Conservation (phyloP, 164 flowering plant genomes). For the Liriodendron chinense region DNA sequence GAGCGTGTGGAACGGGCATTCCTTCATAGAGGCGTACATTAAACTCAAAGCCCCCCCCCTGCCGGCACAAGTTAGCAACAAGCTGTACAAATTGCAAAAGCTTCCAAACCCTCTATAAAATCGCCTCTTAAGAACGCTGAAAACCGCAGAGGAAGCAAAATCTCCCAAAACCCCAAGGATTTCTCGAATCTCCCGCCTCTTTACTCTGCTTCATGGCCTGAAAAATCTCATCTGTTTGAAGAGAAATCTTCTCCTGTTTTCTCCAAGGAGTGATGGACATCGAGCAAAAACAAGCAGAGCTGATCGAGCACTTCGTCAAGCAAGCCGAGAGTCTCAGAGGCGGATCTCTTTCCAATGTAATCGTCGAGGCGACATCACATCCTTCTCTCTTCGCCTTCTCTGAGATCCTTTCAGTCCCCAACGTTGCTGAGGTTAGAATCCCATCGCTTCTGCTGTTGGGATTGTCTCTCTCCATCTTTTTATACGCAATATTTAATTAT, state of each 20-base stretch:
- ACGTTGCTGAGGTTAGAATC: conserved; percentile 50
- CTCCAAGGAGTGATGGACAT: conserved; percentile 52
- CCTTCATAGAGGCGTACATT: neutral
- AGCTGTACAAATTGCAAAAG: neutral
- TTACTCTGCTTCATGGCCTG: neutral
- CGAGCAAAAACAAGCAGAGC: conserved; percentile 81
- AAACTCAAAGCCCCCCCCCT: neutral
- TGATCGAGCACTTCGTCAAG: conserved; percentile 68
- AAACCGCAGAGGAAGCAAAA: too few relatives aligned
- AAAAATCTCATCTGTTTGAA: neutral
- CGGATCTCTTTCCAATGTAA: conserved; percentile 44
- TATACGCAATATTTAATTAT: neutral
- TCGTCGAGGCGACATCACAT: conserved; percentile 78
- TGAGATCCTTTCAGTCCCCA: conserved; percentile 82
- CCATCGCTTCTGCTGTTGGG: neutral
- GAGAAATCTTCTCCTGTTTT: neutral
- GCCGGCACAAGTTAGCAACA: neutral
- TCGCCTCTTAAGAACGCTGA: neutral
- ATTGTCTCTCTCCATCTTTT: neutral
- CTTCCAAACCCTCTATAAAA: neutral
- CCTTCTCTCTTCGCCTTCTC: conserved; percentile 88
- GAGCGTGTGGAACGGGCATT: too few relatives aligned
- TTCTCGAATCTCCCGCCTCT: neutral
- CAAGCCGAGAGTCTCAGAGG: conserved; percentile 57
- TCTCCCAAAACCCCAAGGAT: neutral